Conservation (phyloP, 768 basidiomycete species). For the Leccinum fibrillosum region DNA sequence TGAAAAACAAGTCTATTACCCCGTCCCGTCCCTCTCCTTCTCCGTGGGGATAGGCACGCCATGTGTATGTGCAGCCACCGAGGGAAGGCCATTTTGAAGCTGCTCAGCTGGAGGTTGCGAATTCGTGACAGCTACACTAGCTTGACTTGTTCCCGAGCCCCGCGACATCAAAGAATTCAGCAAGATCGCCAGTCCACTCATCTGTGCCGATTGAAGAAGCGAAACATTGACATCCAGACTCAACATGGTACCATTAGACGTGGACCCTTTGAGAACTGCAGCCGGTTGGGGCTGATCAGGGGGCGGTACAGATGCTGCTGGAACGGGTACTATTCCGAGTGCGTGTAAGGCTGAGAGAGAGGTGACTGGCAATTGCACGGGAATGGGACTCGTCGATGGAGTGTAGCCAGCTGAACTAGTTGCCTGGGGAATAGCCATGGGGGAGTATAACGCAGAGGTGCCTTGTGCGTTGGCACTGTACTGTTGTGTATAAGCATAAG, state of each 20-base stretch:
- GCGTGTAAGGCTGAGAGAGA: slow-evolving; percentile 58
- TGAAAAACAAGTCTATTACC: slow-evolving; percentile 21
- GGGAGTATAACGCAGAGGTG: slow-evolving; percentile 22
- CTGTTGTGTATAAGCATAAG: slow-evolving; percentile 62
- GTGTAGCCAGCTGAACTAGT: slow-evolving; percentile 30
- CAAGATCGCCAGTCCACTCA: slow-evolving; percentile 69
- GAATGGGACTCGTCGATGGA: slow-evolving; percentile 37
- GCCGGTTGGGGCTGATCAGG: slow-evolving; percentile 63
- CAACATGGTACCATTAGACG: slow-evolving; percentile 67
- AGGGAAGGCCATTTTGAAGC: slow-evolving; percentile 14
- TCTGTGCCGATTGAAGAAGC: slow-evolving; percentile 68
- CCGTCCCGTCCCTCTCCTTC: slow-evolving; percentile 22
- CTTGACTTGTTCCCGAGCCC: slow-evolving; percentile 25
- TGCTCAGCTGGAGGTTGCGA: slow-evolving; percentile 13
- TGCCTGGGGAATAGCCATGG: slow-evolving; percentile 35
- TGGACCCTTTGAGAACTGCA: slow-evolving; percentile 73
- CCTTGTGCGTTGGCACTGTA: slow-evolving; percentile 35
- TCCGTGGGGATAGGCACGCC: slow-evolving; percentile 6
- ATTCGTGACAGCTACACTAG: slow-evolving; percentile 7
- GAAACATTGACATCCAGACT: slow-evolving; percentile 79
- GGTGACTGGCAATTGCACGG: slow-evolving; percentile 68
- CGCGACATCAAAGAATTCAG: slow-evolving; percentile 68
- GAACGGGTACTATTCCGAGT: slow-evolving; percentile 71
- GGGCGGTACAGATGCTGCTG: slow-evolving; percentile 48
- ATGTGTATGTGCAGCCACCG: slow-evolving; percentile 5